Base-by-base conservation (phyloP, 2,329 filamentous ascomycete species). In the Trichoderma endophyticum region DNA sequence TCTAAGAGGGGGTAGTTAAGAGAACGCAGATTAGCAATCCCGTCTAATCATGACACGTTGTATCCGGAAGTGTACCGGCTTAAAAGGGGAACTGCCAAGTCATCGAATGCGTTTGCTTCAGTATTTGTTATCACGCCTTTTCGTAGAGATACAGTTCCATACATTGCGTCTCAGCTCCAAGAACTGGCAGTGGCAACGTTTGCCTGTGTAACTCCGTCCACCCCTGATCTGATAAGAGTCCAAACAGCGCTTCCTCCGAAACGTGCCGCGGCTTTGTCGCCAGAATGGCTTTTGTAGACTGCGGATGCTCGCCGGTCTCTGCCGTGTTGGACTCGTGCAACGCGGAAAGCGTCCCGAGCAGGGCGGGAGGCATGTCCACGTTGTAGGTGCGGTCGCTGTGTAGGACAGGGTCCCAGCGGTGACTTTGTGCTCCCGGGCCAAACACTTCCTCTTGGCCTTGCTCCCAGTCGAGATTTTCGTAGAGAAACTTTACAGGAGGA, bases 341-440 rank as follows among this genome's bases (percentile, higher is more conserved):
- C 2, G 85, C 83, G 2, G 84, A 84, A 43, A 89, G 79, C 1
- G 87, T 89, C 66, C 83, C 83, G 4, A 89, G 84, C 26, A 90
- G 81, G 3, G 86, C 83, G 1, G 86, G 84, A 30, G 90, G 79
- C 73, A 84, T 85, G 76, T 89, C 87, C 68, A 84, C 85, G 73
- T 90, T 90, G 81, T 90, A 90, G 0, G 87, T 89, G 82, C 88
- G 89, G 77, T 90, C 88, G 77, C 87, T 89, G 26, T 90, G 80
- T 67, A 88, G 81, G 61, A 89, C 76, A 6, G 89, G 78, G 72
- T 89, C 85, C 87, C 87, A 90, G 3, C 77, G 73, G 3, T 78
- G 79, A 1, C 81, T 79, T n/a, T 75, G 73, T 1, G 81, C 82
- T 28, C 82, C 77, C 0, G 80, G 75, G 0, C 85, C 85, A 73